phyloP scores from a whole-genome alignment of 129 eudicot genomes.

The Flaveria brownii region DNA sequence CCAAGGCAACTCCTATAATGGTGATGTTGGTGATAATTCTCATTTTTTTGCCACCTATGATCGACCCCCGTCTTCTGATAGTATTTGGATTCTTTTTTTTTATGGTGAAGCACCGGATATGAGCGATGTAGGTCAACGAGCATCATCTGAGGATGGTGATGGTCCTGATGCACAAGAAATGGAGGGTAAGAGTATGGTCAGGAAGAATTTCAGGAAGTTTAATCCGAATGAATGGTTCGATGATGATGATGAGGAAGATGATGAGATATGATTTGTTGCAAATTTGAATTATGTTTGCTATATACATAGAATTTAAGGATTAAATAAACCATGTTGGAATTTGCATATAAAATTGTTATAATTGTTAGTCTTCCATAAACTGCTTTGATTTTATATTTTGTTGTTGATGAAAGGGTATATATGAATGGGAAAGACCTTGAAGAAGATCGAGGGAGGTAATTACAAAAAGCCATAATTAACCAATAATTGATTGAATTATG shows the following conservation, averaged over 20 bases:
- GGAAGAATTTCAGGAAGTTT: constrained; percentile 19
- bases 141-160: constrained; percentile 20
- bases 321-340: too few species aligned
- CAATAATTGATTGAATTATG: too few species aligned
- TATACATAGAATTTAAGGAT: neutral
- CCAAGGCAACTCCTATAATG: constrained; percentile 1
- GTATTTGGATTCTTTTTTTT: constrained; percentile 10
- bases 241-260: neutral
- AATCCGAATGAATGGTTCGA: constrained; percentile 22
- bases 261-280: neutral
- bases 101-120: constrained; percentile 10
- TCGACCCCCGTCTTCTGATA: constrained; percentile 17
- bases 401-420: too few species aligned
- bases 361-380: neutral
- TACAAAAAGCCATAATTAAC: too few species aligned
- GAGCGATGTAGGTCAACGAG: constrained; percentile 21
- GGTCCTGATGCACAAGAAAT: constrained; percentile 18
- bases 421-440: too few species aligned
- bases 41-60: neutral
- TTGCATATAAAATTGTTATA: neutral
- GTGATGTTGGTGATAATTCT: neutral
- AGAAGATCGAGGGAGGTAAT: too few species aligned
- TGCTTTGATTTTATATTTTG: neutral
- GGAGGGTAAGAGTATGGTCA: constrained; percentile 31
- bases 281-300: neutral